Base-by-base conservation (phyloP, 2,329 filamentous ascomycete genomes). In the Ceratocystis huliohia region DNA sequence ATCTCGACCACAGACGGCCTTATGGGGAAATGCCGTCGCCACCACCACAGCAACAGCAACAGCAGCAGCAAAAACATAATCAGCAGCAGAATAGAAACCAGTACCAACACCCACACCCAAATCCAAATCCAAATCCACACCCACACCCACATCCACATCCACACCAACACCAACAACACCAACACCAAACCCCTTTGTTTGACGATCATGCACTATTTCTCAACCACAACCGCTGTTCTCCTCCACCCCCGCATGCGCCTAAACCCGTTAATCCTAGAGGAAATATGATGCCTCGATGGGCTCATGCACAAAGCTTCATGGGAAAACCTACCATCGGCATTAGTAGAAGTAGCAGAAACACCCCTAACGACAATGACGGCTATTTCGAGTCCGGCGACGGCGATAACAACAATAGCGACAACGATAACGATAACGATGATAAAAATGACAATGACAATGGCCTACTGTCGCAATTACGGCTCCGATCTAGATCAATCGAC, bases 251-350 rank as follows among this genome's bases (percentile, higher is more conserved):
- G 15, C 64, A 66, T 59, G 67, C 67, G 5, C 67, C 67, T 20
- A 63, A 66, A 33, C 67, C 67, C 1, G 53, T 66, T 5, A 30
- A 68, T 46, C 67, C 67, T 6, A 61, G 67, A 15, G 28, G 65
- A 22, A 65, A 50, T 7, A 41, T 41, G 15, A 68, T 68, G 61
- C 67, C 67, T 15, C 67, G 64, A 25, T 68, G 67, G 67, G 67
- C 67, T 10, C 62, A 65, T 46, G 67, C 64, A 28, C 67, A 64
- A 20, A 66, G 64, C 33, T 68, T 68, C 57, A 15, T 61, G 7
- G 62, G 61, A 17, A 66, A 66, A 46, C 17, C 46, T 10, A 50
- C 41, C 7, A 33, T 28, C 6, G 3, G 17, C 46, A 64, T 33
- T 57, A 22, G 46, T 50, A 22, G 2, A 22, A 20, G 5, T 33